Percentiles rank a stretch among this genome's conserved stretches.
Evolutionary conservation across 75 land plant species (phyloP).

Genomic region (Pseudotsuga menziesii): DNA sequence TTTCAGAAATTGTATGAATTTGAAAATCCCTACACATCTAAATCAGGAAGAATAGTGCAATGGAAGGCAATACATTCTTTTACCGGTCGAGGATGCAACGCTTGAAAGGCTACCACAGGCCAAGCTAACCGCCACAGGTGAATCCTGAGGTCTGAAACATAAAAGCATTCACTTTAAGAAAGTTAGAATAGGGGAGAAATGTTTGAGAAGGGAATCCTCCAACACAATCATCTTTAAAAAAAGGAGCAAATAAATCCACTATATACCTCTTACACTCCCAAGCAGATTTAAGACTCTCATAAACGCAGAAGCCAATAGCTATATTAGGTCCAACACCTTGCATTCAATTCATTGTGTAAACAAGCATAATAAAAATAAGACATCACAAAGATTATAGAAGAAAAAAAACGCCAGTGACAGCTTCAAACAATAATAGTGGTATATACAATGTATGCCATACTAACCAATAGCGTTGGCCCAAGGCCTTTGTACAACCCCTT

Average conservation of each 20-base stretch:
- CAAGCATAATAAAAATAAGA: not conserved
- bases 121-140: conserved; percentile 61
- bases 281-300: conserved; percentile 71
- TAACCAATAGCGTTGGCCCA: conserved; percentile 84
- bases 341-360: conserved; percentile 17
- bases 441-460: not conserved
- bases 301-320: conserved; percentile 87
- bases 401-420: not conserved
- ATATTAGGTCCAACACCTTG: conserved; percentile 96
- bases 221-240: no score
- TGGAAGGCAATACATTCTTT: not conserved
- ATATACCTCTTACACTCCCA: conserved; percentile 69
- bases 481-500: conserved; percentile 88
- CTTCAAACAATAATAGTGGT: not conserved
- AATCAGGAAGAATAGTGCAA: no score
- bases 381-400: not conserved
- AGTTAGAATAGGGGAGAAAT: no score
- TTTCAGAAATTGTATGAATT: not conserved
- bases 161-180: conserved; percentile 39
- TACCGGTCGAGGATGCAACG: conserved; percentile 91
- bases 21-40: not conserved
- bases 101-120: conserved; percentile 91
- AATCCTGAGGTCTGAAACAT: conserved; percentile 59
- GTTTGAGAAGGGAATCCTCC: no score
- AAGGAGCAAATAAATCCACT: no score